Evolutionary conservation across 371 early-diverging fungal genomes (phyloP), one percentile per base, ranked within the genome.

Genomic region (Lichtheimia corymbifera): DNA sequence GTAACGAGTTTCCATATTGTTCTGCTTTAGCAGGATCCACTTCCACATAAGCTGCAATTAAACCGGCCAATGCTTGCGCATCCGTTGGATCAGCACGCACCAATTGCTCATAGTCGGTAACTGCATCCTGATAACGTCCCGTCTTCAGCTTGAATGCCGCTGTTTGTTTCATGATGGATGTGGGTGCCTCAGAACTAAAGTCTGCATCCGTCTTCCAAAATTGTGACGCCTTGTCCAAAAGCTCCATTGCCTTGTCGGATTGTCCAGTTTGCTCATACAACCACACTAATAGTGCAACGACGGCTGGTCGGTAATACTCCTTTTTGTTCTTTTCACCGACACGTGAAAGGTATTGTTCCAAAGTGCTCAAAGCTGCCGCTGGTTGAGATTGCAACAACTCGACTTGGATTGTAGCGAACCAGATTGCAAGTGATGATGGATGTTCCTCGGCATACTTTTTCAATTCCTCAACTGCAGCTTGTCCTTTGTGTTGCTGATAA

Each of bases 71-170:
- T 11, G 87, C 76, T 59, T 83, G 80, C 14, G 81, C 67, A 68
- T 91, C 89, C 1, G 76, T 73, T 7, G 90, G 89, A 59, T 92
- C 89, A 2, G 76, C 79, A 40, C 83, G 82, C 24, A 91, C 89
- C 24, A 92, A 74, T 58, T 78, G 78, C 58, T 91, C 89, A 53
- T 83, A 91, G 57, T 91, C 90, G 30, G 66, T 67, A 18, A 85
- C 90, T 4, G 93, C 92, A 24, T 88, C 89, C 44, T 71, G 65
- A 64, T 70, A 83, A 12, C 81, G 80, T 15, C 82, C 74, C 4
- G 82, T 75, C 58, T 84, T 77, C 22, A 91, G 68, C 55, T 91
- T 91, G 80, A 88, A 88, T 9, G 83, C 79, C 1, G 91, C 91
- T 2, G 89, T 84, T 60, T 89, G 88, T 52, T 84, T 83, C 64